Base-by-base conservation (phyloP, 352 stramenopile genomes). In the Pilasporangium apinafurcum region DNA sequence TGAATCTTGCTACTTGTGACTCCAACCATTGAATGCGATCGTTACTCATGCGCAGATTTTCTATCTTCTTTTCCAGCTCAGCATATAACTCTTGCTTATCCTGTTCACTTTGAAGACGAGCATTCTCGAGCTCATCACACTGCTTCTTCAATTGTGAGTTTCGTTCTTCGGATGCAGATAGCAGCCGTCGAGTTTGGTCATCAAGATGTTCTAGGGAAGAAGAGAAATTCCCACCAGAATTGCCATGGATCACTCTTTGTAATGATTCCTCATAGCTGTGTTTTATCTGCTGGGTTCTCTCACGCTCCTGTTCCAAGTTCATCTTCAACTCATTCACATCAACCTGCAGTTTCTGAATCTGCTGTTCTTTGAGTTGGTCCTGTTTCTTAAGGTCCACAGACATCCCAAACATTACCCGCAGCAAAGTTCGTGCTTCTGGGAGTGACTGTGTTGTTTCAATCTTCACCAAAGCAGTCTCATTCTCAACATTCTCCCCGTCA, bases 321-420 rank as follows among this genome's bases (percentile, higher is more conserved):
- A 48, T 65, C 21, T 55, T 43, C 40, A 92, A 62, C 18, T 93
- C 79, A 8, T 37, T 62, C 46, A 89, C 71, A 42, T 86, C 72
- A 14, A 92, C 71, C 44, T 87, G 64, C 27, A 84, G 65, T 38
- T 85, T 90, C 8, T 72, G 68, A 37, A 92, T 53, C 22, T 89
- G 70, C 32, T 86, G 74, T 35, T 93, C 80, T 42, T 85, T 91
- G 3, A 61, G 50, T 37, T 92, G 75, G n/a, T 92, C 78, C 43
- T 92, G 68, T 43, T 91, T 92, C 45, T 90, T 90, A 37, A 90
- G 73, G 45, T 91, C 72, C 0, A 94, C 78, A n/a, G 83, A 79
- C 77, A 91, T 92, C 18, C 75, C 52, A 39, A 94, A 94, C 34
- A 94, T 53, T 64, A 89, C 85, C 44, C 91, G 89, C 21, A 94